Percentiles rank a stretch among this genome's conserved stretches.
phyloP scores from a whole-genome alignment of 257 asterid species.

The Fraxinus excelsior region DNA sequence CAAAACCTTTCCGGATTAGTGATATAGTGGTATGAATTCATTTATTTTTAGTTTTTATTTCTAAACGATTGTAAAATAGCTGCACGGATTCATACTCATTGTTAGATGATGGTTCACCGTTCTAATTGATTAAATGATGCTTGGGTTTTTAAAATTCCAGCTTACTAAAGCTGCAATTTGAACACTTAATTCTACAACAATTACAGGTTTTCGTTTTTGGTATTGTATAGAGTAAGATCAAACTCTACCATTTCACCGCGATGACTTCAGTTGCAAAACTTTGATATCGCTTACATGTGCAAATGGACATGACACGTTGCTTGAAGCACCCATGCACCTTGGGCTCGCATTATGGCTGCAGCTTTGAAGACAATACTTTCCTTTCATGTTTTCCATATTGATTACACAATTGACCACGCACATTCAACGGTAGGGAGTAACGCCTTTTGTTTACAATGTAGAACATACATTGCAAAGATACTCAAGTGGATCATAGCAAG shows the following conservation, averaged over 20 bases:
- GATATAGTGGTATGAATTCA: background rate
- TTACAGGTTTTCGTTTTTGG: background rate
- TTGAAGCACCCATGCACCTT: background rate
- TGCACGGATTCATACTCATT: background rate
- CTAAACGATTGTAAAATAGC: background rate
- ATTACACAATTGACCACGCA: no score
- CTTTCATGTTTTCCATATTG: background rate
- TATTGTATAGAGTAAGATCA: background rate
- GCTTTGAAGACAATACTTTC: background rate
- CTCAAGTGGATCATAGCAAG: no score
- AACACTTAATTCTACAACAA: background rate
- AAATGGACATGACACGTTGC: background rate
- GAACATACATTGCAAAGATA: no score
- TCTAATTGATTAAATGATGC: background rate
- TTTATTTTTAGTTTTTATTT: background rate
- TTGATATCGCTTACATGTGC: background rate
- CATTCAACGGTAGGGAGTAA: no score
- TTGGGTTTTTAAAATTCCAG: background rate
- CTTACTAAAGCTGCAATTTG: background rate
- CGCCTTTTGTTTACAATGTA: no score
- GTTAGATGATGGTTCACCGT: background rate
- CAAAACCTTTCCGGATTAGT: background rate
- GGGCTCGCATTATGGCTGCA: background rate
- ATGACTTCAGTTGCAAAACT: background rate
- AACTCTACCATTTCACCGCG: background rate